Conservation (phyloP, 139 green algal species). For the Parachlorella kessleri region DNA sequence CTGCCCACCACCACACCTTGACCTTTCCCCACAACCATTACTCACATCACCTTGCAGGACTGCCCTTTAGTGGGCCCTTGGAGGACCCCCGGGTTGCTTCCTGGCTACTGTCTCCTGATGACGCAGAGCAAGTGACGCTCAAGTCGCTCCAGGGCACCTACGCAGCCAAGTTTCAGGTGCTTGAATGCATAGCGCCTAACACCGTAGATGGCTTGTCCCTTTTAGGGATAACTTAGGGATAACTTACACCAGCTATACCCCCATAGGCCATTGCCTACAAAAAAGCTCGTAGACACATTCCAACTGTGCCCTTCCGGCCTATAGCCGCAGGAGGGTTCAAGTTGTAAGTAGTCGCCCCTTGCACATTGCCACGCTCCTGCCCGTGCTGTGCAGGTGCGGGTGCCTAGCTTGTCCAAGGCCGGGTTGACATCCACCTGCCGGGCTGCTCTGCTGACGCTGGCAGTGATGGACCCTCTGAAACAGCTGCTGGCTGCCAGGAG, state of each 20-base stretch:
- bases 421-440: slow-evolving; percentile 25
- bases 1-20: neutral
- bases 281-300: no score
- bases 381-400: neutral
- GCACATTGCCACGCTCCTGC: neutral
- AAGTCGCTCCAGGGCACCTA: slow-evolving; percentile 4
- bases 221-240: no score
- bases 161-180: slow-evolving; percentile 1
- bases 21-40: neutral
- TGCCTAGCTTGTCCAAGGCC: slow-evolving; percentile 13
- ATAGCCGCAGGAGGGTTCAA: neutral
- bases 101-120: slow-evolving; percentile 9
- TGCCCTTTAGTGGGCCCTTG: slow-evolving; percentile 3
- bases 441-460: slow-evolving; percentile 14
- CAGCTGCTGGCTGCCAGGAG: slow-evolving; percentile 5
- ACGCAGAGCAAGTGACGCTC: neutral
- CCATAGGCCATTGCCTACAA: no score
- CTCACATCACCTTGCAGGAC: neutral
- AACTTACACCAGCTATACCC: no score
- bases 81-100: slow-evolving; percentile 15
- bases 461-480: slow-evolving; percentile 7
- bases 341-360: neutral
- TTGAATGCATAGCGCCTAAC: no score
- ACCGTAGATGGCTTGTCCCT: no score
- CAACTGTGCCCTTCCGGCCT: no score